phyloP scores from a whole-genome alignment of 106 monocot species.

The Apostasia shenzhenica region DNA sequence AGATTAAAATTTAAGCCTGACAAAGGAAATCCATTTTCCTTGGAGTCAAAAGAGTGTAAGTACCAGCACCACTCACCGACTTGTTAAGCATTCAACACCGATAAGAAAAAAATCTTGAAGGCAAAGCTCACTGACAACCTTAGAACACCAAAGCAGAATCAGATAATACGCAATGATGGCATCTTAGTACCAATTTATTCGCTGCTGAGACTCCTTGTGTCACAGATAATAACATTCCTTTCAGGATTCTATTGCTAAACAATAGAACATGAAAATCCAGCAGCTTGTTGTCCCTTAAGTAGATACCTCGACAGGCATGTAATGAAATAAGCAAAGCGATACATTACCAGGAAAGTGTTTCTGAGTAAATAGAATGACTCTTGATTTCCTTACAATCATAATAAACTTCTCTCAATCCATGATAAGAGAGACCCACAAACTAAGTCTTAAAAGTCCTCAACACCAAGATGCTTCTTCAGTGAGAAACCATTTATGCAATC shows the following conservation, averaged over 20 bases:
- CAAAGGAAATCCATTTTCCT: too few species aligned
- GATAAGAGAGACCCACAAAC: not conserved
- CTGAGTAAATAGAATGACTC: conserved; percentile 2
- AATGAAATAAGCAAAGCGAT: conserved; percentile 7
- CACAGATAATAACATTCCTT: too few species aligned
- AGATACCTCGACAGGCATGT: not conserved
- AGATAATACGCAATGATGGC: too few species aligned
- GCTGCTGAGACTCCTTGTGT: too few species aligned
- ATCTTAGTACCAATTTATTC: too few species aligned
- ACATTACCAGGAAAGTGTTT: conserved; percentile 1
- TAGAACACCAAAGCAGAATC: too few species aligned
- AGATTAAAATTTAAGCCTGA: too few species aligned
- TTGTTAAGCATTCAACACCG: too few species aligned
- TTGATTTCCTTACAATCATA: conserved; percentile 5
- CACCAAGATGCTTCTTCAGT: conserved; percentile 2
- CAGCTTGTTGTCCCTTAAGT: not conserved
- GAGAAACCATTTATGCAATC: conserved; percentile 1
- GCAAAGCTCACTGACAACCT: not conserved
- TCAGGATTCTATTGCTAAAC: too few species aligned
- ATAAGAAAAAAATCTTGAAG: not conserved
- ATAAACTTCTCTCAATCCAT: not conserved
- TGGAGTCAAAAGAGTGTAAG: too few species aligned
- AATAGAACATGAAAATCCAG: too few species aligned
- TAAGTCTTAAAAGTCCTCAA: conserved; percentile 1
- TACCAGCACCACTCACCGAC: too few species aligned